Conservation (phyloP, 176 grass and related monocot species). For the Typha latifolia region DNA sequence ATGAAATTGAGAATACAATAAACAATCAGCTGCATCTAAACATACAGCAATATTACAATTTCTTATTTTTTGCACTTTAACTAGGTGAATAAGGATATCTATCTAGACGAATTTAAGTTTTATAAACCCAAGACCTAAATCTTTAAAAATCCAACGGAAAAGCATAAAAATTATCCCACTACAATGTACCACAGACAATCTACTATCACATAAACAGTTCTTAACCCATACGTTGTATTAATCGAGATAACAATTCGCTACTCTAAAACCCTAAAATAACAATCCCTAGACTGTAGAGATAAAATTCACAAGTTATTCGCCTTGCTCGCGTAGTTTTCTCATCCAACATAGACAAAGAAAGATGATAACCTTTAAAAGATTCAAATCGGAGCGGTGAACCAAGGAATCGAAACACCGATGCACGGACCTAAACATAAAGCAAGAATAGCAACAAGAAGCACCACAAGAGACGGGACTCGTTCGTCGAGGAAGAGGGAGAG, state of each 20-base stretch:
- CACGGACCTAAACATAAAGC: background rate
- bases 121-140: background rate
- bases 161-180: background rate
- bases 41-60: too few relatives aligned
- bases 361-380: too few relatives aligned
- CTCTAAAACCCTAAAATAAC: background rate
- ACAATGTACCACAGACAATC: background rate
- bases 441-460: background rate
- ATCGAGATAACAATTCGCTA: background rate
- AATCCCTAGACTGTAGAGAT: too few relatives aligned
- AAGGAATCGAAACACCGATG: background rate
- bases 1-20: too few relatives aligned
- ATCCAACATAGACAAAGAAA: too few relatives aligned
- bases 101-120: too few relatives aligned
- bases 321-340: too few relatives aligned
- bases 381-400: too few relatives aligned
- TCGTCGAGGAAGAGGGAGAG: background rate
- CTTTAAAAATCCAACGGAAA: background rate
- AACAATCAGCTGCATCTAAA: too few relatives aligned
- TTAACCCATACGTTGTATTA: constrained; percentile 3
- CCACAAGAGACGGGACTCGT: background rate
- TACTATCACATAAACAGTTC: background rate
- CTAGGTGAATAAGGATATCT: too few relatives aligned
- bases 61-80: too few relatives aligned
- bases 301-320: too few relatives aligned